Evolutionary conservation across 345 rosid genomes (phyloP), one percentile per base, ranked within the genome.

Genomic region (Theobroma cacao): DNA sequence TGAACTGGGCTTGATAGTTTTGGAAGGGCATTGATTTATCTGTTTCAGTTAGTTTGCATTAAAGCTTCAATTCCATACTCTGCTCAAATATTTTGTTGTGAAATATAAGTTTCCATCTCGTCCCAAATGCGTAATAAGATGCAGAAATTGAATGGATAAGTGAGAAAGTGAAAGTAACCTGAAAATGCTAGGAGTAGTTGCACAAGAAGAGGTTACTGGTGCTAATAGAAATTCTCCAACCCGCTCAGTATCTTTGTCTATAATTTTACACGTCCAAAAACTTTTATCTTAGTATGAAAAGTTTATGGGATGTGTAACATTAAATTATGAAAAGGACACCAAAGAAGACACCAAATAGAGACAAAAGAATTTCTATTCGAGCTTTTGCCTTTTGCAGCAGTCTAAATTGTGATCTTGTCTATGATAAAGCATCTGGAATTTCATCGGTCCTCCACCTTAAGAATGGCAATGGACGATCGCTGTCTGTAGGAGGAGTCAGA

Each of bases 361-460:
- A n/a, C n/a, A n/a, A n/a, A n/a, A n/a, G n/a, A n/a, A n/a, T n/a
- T n/a, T n/a, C n/a, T n/a, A n/a, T n/a, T n/a, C n/a, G n/a, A n/a
- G 17, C 5, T 34, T 36, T 38, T 65, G 47, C 30, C 28, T 28
- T 38, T 38, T 31, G 13, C 38, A 15, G 67, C 7, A 62, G 7
- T 33, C 13, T 31, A 62, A 62, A 17, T 31, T 62, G 3, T 33
- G 63, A 28, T 58, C 2, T 58, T 9, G 9, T 3, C 14, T 3
- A 58, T 11, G 31, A 12, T 12, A 26, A 59, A 59, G 64, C 64
- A 10, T 34, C 28, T 36, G 45, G n/a, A 3, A 58, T 20, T 58
- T 36, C 28, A 67, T 67, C 41, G 72, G 34, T 24, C 72, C 72
- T 41, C 34, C 72, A 67, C 31, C 52, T 66, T 13, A 59, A 59